Evolutionary conservation across 164 flowering plant species (phyloP).

Genomic region (Stephania cephalantha): DNA sequence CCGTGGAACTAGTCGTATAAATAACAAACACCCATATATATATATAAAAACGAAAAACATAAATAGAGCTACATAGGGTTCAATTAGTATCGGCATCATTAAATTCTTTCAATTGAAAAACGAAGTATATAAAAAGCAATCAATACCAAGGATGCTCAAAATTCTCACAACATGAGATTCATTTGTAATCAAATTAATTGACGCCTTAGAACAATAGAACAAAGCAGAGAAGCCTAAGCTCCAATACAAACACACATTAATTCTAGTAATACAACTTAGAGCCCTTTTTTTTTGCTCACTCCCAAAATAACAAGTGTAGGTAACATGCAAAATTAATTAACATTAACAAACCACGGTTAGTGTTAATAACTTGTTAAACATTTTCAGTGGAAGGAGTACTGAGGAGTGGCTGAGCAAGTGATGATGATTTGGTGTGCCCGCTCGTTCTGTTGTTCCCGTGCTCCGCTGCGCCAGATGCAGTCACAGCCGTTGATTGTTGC

Average conservation of each 20-base stretch:
- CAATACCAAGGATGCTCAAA: no score
- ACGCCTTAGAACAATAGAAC: background rate
- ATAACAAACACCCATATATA: no score
- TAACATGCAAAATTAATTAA: background rate
- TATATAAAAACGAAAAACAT: no score
- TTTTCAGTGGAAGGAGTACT: slow-evolving; percentile 49
- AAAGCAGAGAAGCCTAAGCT: background rate
- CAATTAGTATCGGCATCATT: no score
- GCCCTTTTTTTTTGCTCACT: background rate
- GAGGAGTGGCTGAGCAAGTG: slow-evolving; percentile 76
- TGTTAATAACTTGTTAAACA: slow-evolving; percentile 32
- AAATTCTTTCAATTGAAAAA: no score
- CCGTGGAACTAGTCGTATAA: no score
- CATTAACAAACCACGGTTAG: background rate
- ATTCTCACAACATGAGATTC: no score
- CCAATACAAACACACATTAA: background rate
- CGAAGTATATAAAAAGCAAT: no score
- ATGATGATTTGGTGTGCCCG: slow-evolving; percentile 44
- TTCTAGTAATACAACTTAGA: background rate
- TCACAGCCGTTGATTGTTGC: slow-evolving; percentile 25
- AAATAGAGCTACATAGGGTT: no score
- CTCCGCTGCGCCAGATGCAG: slow-evolving; percentile 32
- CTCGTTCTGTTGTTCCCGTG: slow-evolving; percentile 36
- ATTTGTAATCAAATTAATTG: background rate
- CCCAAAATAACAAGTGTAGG: background rate